phyloP scores from a whole-genome alignment of 257 asterid genomes.

The Solanum bukasovii region DNA sequence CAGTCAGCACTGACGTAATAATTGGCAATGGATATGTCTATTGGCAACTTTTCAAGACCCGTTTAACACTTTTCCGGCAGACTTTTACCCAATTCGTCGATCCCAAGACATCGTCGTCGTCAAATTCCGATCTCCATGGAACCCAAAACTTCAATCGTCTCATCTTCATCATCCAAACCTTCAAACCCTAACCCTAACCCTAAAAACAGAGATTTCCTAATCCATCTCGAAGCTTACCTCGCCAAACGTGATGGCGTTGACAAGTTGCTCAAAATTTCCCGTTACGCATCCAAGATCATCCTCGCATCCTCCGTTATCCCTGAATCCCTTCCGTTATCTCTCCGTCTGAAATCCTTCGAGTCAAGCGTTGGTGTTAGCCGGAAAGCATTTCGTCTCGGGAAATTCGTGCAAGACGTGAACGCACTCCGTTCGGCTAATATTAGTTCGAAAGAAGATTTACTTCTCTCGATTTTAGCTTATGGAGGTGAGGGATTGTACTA shows the following conservation, averaged over 20 bases:
- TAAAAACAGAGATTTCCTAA: conserved; percentile 36
- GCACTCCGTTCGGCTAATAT: conserved; percentile 34
- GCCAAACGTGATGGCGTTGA: conserved; percentile 91
- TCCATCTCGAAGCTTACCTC: conserved; percentile 70
- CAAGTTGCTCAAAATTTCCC: conserved; percentile 73
- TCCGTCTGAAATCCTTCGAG: conserved; percentile 73
- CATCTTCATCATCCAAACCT: conserved; percentile 4
- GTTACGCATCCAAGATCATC: conserved; percentile 78
- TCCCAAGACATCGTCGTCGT: background rate
- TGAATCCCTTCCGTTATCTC: conserved; percentile 7
- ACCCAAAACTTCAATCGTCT: conserved; percentile 9
- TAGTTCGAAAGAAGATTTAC: conserved; percentile 10
- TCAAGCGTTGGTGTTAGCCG: conserved; percentile 85
- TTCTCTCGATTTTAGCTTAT: conserved; percentile 33
- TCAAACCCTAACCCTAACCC: conserved; percentile 8
- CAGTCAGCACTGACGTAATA: background rate
- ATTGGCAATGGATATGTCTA: background rate
- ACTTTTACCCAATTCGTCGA: background rate
- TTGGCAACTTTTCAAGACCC: background rate
- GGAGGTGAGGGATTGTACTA: conserved; percentile 88
- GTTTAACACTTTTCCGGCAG: background rate
- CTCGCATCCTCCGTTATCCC: conserved; percentile 47
- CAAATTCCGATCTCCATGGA: conserved; percentile 21
- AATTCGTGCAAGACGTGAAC: conserved; percentile 81
- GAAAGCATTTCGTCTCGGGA: conserved; percentile 88